These are phyloP conservation scores for Alternaria arborescens DNA, from an alignment of 2,329 filamentous ascomycete species.

Conservation along the genomic window DNA sequence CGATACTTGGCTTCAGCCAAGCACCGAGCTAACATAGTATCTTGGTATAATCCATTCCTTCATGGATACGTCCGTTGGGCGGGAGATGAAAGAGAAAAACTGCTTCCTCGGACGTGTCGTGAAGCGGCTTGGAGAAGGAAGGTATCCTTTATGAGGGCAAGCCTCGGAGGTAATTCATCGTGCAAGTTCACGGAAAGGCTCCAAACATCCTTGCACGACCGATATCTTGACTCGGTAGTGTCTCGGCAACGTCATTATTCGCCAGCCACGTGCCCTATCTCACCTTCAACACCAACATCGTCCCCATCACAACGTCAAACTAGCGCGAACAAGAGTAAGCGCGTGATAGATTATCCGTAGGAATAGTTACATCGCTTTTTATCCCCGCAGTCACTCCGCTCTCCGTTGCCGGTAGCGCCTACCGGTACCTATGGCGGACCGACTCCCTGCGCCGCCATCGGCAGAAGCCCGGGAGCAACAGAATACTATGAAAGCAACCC, in stretches of 20 bases:
- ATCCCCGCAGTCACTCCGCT: conserved; percentile 16
- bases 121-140: neutral
- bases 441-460: conserved; percentile 11
- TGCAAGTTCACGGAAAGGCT: neutral
- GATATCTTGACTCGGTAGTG: conserved; percentile 4
- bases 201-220: neutral
- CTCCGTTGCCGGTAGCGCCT: conserved; percentile 5
- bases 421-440: conserved; percentile 22
- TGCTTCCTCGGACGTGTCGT: neutral
- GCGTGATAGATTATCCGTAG: neutral
- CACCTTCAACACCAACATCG: conserved; percentile 14
- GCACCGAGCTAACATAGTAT: neutral
- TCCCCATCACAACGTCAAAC: conserved; percentile 10
- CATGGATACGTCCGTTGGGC: neutral
- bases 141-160: neutral
- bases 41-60: neutral
- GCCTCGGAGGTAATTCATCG: neutral
- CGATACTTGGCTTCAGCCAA: neutral
- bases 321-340: conserved; percentile 10
- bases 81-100: neutral
- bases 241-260: conserved; percentile 15
- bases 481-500: conserved; percentile 11
- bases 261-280: conserved; percentile 8
- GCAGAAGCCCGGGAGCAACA: conserved; percentile 7
- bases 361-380: conserved; percentile 6